Conservation (phyloP, 177 flowering plant genomes). For the Tripterygium wilfordii region DNA sequence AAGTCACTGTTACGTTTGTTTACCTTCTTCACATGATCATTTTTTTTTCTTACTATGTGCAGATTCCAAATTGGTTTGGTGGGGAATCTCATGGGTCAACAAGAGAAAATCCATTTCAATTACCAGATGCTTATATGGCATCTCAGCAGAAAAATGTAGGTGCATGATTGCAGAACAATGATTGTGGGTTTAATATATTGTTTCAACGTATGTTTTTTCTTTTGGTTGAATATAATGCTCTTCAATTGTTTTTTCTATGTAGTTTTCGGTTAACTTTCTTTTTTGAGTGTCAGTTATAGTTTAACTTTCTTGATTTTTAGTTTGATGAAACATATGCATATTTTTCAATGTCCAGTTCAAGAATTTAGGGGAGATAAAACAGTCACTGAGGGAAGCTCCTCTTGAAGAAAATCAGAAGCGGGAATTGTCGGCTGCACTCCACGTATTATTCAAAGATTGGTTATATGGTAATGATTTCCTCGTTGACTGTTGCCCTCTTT, state of each 20-base stretch:
- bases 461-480: slow-evolving; percentile 70
- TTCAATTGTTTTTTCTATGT: not conserved
- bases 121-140: slow-evolving; percentile 72
- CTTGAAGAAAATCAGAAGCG: slow-evolving; percentile 80
- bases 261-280: not conserved
- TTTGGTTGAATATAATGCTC: not conserved
- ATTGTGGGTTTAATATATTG: not conserved
- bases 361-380: slow-evolving; percentile 66
- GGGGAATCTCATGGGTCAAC: slow-evolving; percentile 55
- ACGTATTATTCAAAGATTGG: slow-evolving; percentile 91
- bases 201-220: not conserved
- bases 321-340: not conserved
- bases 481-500: too few relatives aligned
- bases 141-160: slow-evolving; percentile 85
- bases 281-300: slow-evolving; percentile 2
- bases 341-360: slow-evolving; percentile 39
- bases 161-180: slow-evolving; percentile 8
- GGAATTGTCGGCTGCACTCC: slow-evolving; percentile 80
- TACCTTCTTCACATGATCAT: not conserved
- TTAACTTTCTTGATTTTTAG: too few relatives aligned
- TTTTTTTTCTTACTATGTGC: slow-evolving; percentile 14
- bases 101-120: slow-evolving; percentile 72
- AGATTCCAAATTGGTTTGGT: slow-evolving; percentile 89
- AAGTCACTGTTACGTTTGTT: not conserved
- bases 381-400: slow-evolving; percentile 62